A percentile compares a stretch with the other conserved stretches of the same genome.
These are phyloP conservation scores for Acacia concinna DNA, from an alignment of 331 rosid genomes.

Conservation along the genomic window DNA sequence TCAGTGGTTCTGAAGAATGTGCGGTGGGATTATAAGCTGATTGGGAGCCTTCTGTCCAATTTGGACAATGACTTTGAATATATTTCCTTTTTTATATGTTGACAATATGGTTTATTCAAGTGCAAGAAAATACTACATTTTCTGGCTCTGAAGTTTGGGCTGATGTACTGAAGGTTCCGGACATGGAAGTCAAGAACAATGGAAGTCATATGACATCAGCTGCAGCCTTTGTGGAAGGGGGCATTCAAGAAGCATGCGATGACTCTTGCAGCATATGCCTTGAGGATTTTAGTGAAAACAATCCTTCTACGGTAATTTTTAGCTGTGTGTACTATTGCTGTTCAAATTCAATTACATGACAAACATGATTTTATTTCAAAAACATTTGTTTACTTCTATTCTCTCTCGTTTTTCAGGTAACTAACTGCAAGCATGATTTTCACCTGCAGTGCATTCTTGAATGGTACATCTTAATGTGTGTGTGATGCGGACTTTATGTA, in stretches of 20 bases:
- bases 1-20: constrained; percentile 3
- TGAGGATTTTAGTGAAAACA: constrained; percentile 70
- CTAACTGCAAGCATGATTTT: constrained; percentile 82
- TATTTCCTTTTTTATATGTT: constrained; percentile 9
- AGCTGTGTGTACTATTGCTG: not conserved
- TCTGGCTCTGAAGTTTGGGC: constrained; percentile 32
- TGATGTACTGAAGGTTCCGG: constrained; percentile 45
- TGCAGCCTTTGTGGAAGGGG: constrained; percentile 91
- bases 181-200: constrained; percentile 46
- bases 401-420: constrained; percentile 54
- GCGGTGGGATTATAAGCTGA: constrained; percentile 7
- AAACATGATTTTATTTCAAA: constrained; percentile 1
- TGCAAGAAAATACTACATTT: not conserved
- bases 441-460: constrained; percentile 98
- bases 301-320: constrained; percentile 73
- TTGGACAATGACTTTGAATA: not conserved
- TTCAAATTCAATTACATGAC: not conserved
- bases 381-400: constrained; percentile 20
- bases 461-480: constrained; percentile 53
- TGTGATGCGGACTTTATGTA: not conserved
- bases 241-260: constrained; percentile 72
- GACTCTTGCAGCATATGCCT: constrained; percentile 96
- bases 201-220: constrained; percentile 68
- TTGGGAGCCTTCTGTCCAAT: constrained; percentile 7
- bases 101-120: constrained; percentile 3